Evolutionary conservation across 2,329 filamentous ascomycete species (phyloP), one percentile per base, ranked within the genome.

Genomic region (Esteya vermicola): DNA sequence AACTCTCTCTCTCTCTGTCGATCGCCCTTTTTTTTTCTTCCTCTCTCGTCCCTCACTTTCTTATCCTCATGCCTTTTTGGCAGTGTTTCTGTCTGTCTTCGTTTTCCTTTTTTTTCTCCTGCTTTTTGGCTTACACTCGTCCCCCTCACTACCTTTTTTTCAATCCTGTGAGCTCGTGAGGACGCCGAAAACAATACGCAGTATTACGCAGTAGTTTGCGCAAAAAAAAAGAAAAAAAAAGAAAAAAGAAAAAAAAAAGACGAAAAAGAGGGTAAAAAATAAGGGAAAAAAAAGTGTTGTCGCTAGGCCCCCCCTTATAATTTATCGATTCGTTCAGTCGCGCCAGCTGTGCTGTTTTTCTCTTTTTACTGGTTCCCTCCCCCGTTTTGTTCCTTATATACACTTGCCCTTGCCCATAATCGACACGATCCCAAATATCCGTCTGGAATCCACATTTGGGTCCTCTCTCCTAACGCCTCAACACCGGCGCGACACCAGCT

Each of bases 371-470:
- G 22, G 22, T 18, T 26, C 22, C 22, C 22, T 18, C 19, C 10
- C 26, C 26, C 26, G n/a, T 28, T 28, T 28, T 14, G 26, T 36
- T 36, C n/a, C 10, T 36, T 36, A 13, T 36, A n/a, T n/a, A n/a
- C n/a, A n/a, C n/a, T 21, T 36, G 35, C 35, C 35, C 35, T 36
- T 36, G 35, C 28, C 35, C 35, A 19, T 18, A 36, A 36, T 28
- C 35, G 35, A 36, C 35, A 36, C 35, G 25, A 28, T 28, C 16
- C 35, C 35, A 27, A 36, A 36, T 36, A 36, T 26, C 34, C 34
- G 34, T 28, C 35, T 23, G 20, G 35, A 21, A 36, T 28, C 35
- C 35, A 36, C 35, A 14, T 18, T 22, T 36, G 34, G 23, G 16
- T 36, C 34, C 34, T 36, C 34, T 4, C 34, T 34, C 32, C n/a